Evolutionary conservation across 345 rosid genomes (phyloP).

Genomic region (Bruguiera parviflora): DNA sequence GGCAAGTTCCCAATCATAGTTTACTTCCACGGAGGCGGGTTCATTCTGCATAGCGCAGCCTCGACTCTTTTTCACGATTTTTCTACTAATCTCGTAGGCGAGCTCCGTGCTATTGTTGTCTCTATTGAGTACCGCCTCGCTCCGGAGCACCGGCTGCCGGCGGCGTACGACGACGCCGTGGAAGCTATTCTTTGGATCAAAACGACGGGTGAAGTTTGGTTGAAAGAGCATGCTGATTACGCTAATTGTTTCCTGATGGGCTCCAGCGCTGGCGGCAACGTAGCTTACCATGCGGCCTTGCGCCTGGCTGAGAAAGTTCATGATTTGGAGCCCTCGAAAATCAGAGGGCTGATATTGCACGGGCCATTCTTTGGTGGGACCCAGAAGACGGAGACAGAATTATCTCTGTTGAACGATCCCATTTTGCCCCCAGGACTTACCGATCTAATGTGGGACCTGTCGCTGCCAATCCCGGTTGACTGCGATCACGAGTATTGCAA

Average conservation of each 20-base stretch:
- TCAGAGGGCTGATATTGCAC: constrained; percentile 59
- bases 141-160: constrained; percentile 35
- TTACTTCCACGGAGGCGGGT: constrained; percentile 65
- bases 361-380: constrained; percentile 61
- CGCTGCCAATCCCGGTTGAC: constrained; percentile 37
- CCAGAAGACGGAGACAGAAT: constrained; percentile 44
- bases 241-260: constrained; percentile 50
- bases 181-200: constrained; percentile 27
- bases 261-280: constrained; percentile 56
- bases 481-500: constrained; percentile 42
- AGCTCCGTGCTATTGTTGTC: constrained; percentile 36
- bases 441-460: constrained; percentile 36
- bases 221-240: constrained; percentile 27
- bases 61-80: constrained; percentile 17
- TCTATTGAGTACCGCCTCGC: constrained; percentile 49
- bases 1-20: constrained; percentile 48
- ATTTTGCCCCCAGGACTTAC: constrained; percentile 17
- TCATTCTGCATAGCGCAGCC: constrained; percentile 40
- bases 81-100: constrained; percentile 30
- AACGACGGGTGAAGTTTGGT: constrained; percentile 15
- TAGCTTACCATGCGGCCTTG: constrained; percentile 46
- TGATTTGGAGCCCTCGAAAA: constrained; percentile 38
- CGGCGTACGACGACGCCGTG: constrained; percentile 29
- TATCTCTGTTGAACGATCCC: constrained; percentile 25
- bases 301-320: constrained; percentile 17